Percentiles rank a stretch among this genome's conserved stretches.
Conservation (phyloP, 2,329 filamentous ascomycete species). For the Fusarium sp. region DNA sequence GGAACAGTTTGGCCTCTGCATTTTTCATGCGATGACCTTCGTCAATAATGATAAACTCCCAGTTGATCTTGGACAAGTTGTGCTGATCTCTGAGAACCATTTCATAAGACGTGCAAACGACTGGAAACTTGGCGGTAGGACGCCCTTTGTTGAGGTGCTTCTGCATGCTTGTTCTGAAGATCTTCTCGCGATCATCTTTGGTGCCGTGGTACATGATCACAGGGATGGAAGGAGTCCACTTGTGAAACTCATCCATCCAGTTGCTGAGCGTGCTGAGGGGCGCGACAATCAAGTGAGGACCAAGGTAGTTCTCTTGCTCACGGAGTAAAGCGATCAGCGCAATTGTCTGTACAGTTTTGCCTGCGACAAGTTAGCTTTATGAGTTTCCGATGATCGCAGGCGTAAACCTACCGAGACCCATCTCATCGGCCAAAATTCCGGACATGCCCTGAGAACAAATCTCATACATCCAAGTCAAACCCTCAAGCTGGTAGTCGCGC, state of each 20-base stretch:
- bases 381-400: fast-evolving
- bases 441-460: conserved; percentile 83
- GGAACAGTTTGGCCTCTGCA: conserved; percentile 90
- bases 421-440: conserved; percentile 92
- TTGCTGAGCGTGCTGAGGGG: conserved; percentile 93
- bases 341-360: conserved; percentile 93
- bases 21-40: conserved; percentile 99
- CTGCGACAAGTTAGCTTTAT: conserved; percentile 53
- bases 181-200: conserved; percentile 78
- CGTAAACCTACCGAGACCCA: conserved; percentile 74
- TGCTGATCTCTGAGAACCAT: conserved; percentile 93
- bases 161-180: conserved; percentile 79
- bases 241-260: conserved; percentile 93
- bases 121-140: conserved; percentile 77
- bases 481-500: conserved; percentile 94
- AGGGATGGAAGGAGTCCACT: conserved; percentile 90
- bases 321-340: conserved; percentile 87
- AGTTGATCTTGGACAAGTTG: conserved; percentile 83
- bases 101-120: conserved; percentile 95
- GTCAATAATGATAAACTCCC: conserved; percentile 98
- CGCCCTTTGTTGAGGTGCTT: conserved; percentile 72
- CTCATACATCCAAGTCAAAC: conserved; percentile 95
- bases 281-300: conserved; percentile 90
- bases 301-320: conserved; percentile 84
- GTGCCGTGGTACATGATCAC: conserved; percentile 92